A percentile compares a stretch with the other conserved stretches of the same genome.
These are phyloP conservation scores for Botryosphaeria dothidea DNA, from an alignment of 2,329 filamentous ascomycete genomes.

Conservation along the genomic window DNA sequence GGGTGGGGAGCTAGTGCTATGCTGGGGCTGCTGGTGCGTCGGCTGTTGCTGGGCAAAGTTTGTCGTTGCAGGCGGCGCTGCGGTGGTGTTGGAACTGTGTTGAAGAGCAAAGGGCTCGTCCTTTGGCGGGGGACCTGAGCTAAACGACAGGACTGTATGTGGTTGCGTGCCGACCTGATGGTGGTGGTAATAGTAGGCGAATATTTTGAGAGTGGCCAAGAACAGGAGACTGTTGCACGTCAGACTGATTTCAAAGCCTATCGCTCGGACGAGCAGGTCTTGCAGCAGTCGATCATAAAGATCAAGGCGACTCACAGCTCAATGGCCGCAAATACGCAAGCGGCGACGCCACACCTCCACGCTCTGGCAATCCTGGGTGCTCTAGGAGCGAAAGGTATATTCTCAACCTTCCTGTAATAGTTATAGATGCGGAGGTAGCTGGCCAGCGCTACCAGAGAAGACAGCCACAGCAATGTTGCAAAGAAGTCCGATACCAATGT, in stretches of 20 bases:
- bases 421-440: slow-evolving; percentile 25
- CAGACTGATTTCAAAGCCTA: background rate
- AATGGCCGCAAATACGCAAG: slow-evolving; percentile 24
- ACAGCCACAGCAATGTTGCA: slow-evolving; percentile 26
- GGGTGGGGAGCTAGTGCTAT: background rate
- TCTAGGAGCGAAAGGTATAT: background rate
- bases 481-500: slow-evolving; percentile 24
- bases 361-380: background rate
- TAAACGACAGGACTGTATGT: background rate
- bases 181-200: slow-evolving; percentile 28
- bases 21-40: background rate
- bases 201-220: slow-evolving; percentile 24
- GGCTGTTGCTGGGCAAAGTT: background rate
- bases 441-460: slow-evolving; percentile 24
- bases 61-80: background rate
- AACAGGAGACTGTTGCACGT: slow-evolving; percentile 24
- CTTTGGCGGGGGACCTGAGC: background rate
- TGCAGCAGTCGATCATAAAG: background rate
- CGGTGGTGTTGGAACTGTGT: background rate
- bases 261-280: background rate
- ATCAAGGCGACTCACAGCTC: slow-evolving; percentile 24
- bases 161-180: slow-evolving; percentile 17
- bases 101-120: background rate
- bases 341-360: slow-evolving; percentile 25
- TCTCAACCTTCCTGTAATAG: background rate